Conservation (phyloP, 176 grass and related monocot genomes). For the Triticum timopheevii region DNA sequence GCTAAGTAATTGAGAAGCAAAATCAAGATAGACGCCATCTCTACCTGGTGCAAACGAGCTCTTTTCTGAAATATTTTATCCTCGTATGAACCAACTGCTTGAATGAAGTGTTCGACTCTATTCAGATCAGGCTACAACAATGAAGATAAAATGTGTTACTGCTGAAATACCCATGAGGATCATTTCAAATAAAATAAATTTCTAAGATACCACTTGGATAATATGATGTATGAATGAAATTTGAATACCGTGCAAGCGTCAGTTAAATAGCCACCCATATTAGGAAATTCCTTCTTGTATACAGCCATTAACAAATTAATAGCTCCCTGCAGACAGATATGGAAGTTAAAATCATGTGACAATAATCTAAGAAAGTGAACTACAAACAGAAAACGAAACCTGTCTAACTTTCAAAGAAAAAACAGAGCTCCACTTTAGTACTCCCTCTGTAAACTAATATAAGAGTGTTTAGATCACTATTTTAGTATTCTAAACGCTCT, state of each 20-base stretch:
- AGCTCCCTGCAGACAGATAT: constrained; percentile 65
- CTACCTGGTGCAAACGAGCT: constrained; percentile 79
- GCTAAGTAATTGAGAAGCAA: constrained; percentile 3
- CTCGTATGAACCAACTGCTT: constrained; percentile 86
- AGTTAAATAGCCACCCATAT: constrained; percentile 90
- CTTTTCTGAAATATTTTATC: constrained; percentile 99
- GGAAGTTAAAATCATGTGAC: constrained; percentile 8
- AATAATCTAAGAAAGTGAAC: constrained; percentile 19
- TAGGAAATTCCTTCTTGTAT: constrained; percentile 90
- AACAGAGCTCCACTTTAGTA: neutral
- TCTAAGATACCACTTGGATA: neutral
- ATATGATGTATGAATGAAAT: constrained; percentile 4
- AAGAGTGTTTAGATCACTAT: no score
- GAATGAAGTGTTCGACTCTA: constrained; percentile 97
- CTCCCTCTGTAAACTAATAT: no score
- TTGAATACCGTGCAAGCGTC: constrained; percentile 82
- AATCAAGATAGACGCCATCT: constrained; percentile 20
- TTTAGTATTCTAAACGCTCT: no score
- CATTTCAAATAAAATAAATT: neutral
- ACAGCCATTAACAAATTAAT: constrained; percentile 98
- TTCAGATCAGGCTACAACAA: constrained; percentile 74
- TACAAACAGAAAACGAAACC: neutral
- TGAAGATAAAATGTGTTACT: constrained; percentile 27
- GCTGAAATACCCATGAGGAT: neutral
- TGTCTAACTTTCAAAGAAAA: constrained; percentile 9